Evolutionary conservation across 2,329 filamentous ascomycete species (phyloP).

Genomic region (Alternaria gaisen): DNA sequence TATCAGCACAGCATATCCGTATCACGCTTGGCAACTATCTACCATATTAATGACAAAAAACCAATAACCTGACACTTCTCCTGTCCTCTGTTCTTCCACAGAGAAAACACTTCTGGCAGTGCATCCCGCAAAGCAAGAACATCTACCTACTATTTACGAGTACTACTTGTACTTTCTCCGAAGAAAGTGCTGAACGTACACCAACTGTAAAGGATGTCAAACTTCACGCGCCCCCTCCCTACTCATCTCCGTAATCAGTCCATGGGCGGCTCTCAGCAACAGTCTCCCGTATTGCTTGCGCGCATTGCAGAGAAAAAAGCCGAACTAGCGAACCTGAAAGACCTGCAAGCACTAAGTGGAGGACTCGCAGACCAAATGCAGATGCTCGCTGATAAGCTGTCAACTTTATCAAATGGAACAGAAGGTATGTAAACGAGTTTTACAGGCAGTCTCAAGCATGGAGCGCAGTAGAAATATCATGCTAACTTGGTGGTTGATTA

Average conservation of each 20-base stretch:
- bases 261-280: slow-evolving; percentile 56
- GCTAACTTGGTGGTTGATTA: slow-evolving; percentile 49
- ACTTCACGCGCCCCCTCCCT: slow-evolving; percentile 59
- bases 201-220: slow-evolving; percentile 45
- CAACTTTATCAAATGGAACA: slow-evolving; percentile 80
- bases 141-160: not conserved
- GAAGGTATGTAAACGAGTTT: slow-evolving; percentile 65
- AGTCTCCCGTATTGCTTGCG: slow-evolving; percentile 74
- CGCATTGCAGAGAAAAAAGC: slow-evolving; percentile 87
- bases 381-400: slow-evolving; percentile 77
- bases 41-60: not conserved
- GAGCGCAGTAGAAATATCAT: not conserved
- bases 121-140: not conserved
- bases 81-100: too few species aligned
- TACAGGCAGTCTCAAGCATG: not conserved
- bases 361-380: slow-evolving; percentile 85
- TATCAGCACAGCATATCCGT: not conserved
- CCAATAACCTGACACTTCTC: not conserved
- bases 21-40: not conserved
- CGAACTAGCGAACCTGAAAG: slow-evolving; percentile 79
- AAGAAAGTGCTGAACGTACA: slow-evolving; percentile 1
- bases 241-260: slow-evolving; percentile 69
- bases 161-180: not conserved
- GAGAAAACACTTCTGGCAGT: too few species aligned
- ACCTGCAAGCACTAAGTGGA: slow-evolving; percentile 80